Conservation (phyloP, 176 grass and related monocot genomes). For the Lolium rigidum region DNA sequence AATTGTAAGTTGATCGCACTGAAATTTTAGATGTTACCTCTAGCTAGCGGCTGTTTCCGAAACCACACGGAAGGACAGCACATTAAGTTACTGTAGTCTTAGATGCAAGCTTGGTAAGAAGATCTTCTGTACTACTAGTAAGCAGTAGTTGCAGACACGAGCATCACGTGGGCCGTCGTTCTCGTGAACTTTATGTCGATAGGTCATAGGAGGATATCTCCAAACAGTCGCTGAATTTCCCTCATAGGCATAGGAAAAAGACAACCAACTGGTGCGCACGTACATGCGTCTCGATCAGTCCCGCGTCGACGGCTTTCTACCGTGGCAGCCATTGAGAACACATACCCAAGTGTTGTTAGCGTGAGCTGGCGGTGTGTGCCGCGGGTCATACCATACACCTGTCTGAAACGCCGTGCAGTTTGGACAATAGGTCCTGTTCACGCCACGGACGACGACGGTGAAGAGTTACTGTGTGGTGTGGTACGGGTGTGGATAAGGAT, state of each 20-base stretch:
- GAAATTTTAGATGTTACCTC: too few relatives aligned
- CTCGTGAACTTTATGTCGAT: constrained; percentile 13
- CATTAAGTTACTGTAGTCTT: not conserved
- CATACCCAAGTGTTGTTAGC: constrained; percentile 10
- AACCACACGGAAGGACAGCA: too few relatives aligned
- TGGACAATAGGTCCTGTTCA: not conserved
- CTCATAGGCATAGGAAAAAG: not conserved
- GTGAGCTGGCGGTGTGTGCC: not conserved
- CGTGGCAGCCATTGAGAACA: not conserved
- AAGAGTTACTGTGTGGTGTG: too few relatives aligned
- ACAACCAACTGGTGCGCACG: not conserved
- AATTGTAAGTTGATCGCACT: too few relatives aligned
- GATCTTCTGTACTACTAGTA: too few relatives aligned
- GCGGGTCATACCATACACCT: constrained; percentile 33
- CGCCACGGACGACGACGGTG: not conserved
- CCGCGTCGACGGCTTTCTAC: not conserved
- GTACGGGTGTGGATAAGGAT: constrained; percentile 32
- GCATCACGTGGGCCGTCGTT: constrained; percentile 10
- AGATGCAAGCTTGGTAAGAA: not conserved
- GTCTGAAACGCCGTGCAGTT: constrained; percentile 12
- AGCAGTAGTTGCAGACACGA: not conserved
- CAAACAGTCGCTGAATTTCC: constrained; percentile 13
- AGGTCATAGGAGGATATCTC: not conserved
- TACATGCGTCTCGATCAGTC: constrained; percentile 35
- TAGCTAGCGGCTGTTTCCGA: too few relatives aligned